These are phyloP conservation scores for Raffaelea arxii DNA, from an alignment of 2,329 filamentous ascomycete genomes.

Conservation along the genomic window DNA sequence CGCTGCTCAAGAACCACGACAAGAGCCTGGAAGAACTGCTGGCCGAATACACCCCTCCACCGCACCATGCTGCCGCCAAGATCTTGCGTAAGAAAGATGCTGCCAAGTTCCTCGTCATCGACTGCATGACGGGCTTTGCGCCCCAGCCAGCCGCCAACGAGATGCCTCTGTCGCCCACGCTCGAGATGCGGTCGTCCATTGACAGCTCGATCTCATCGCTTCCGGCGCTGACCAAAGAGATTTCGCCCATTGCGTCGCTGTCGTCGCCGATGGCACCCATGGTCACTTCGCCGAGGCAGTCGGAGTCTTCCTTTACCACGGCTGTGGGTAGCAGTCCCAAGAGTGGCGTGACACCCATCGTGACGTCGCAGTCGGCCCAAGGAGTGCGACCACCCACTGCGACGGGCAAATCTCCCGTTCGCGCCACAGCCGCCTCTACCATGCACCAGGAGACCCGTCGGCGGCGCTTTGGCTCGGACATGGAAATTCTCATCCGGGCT, in stretches of 20 bases:
- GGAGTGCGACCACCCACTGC: too few species aligned
- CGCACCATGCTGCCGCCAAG: too few species aligned
- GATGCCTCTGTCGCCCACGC: conserved; percentile 39
- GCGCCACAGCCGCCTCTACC: conserved; percentile 24
- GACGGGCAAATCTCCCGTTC: not conserved
- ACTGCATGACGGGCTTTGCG: conserved; percentile 49
- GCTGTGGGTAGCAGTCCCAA: too few species aligned
- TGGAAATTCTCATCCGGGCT: conserved; percentile 62
- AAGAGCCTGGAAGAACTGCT: conserved; percentile 39
- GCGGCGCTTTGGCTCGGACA: conserved; percentile 51
- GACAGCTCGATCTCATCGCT: conserved; percentile 9
- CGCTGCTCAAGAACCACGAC: conserved; percentile 39
- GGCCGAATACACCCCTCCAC: too few species aligned
- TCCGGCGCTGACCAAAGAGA: conserved; percentile 11
- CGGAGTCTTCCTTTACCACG: not conserved
- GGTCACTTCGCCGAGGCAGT: not conserved
- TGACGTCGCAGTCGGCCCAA: too few species aligned
- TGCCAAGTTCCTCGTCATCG: conserved; percentile 45
- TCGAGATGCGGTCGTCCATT: conserved; percentile 22
- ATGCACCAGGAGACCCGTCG: conserved; percentile 48
- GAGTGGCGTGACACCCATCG: too few species aligned
- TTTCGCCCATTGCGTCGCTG: conserved; percentile 9
- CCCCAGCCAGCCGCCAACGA: conserved; percentile 32
- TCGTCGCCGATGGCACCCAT: not conserved
- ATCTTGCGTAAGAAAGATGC: conserved; percentile 15